Conservation (phyloP, 2,329 filamentous ascomycete genomes). For the Colletotrichum liaoningense region DNA sequence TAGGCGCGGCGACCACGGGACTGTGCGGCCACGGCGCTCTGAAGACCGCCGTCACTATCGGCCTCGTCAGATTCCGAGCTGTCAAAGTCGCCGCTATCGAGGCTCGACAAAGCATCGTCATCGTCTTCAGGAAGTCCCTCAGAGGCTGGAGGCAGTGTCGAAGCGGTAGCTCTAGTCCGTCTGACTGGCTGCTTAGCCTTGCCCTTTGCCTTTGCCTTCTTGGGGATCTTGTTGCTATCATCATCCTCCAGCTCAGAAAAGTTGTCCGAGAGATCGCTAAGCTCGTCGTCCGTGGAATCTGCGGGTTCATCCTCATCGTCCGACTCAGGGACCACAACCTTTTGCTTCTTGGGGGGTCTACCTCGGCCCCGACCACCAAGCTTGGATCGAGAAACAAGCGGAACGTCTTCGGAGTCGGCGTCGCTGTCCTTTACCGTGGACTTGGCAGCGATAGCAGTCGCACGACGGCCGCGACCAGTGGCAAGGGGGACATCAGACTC, state of each 20-base stretch:
- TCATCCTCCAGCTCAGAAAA: constrained; percentile 8
- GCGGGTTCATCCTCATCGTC: constrained; percentile 33
- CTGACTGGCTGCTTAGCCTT: constrained; percentile 3
- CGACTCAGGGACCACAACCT: constrained; percentile 24
- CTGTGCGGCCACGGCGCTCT: constrained; percentile 33
- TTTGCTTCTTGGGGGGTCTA: constrained; percentile 42
- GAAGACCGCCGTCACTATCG: constrained; percentile 1
- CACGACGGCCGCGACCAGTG: background rate
- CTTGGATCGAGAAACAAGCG: constrained; percentile 18
- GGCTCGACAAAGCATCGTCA: constrained; percentile 14
- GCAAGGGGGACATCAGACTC: background rate
- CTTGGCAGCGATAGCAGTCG: background rate
- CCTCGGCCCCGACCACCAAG: constrained; percentile 36
- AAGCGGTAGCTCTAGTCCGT: constrained; percentile 7
- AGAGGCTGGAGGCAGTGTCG: background rate
- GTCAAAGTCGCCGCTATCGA: background rate
- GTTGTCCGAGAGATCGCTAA: background rate
- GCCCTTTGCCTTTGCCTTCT: background rate
- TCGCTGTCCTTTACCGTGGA: background rate
- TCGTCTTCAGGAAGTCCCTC: background rate
- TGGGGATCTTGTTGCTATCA: background rate
- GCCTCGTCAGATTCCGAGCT: background rate
- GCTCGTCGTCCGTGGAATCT: constrained; percentile 40
- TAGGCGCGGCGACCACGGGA: constrained; percentile 48
- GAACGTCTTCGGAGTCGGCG: constrained; percentile 22